Conservation (phyloP, 176 grass and related monocot genomes). For the Leersia perrieri region DNA sequence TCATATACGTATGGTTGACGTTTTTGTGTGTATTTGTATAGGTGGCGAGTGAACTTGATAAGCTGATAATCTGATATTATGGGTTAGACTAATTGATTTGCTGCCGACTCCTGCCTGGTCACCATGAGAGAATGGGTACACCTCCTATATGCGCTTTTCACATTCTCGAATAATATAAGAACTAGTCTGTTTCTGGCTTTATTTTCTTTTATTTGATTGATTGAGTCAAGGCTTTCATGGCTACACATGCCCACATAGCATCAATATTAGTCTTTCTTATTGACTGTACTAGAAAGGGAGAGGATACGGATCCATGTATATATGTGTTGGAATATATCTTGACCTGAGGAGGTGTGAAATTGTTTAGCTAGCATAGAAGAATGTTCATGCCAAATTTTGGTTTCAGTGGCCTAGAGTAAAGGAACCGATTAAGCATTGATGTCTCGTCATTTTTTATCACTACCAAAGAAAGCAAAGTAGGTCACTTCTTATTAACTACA, state of each 20-base stretch:
- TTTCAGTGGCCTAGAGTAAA: background rate
- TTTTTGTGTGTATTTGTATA: background rate
- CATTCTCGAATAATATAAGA: background rate
- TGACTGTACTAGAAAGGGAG: no score
- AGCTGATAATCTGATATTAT: background rate
- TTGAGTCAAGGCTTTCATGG: background rate
- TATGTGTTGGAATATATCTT: background rate
- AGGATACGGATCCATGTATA: background rate
- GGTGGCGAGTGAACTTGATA: background rate
- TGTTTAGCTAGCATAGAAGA: background rate
- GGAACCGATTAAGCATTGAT: background rate
- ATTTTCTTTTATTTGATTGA: no score
- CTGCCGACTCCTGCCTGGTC: background rate
- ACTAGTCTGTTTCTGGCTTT: background rate
- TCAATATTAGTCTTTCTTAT: background rate
- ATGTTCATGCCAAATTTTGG: no score
- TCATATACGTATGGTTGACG: no score
- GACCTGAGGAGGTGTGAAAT: background rate
- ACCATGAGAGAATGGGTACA: background rate
- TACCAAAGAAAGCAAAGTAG: no score
- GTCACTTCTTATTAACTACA: no score
- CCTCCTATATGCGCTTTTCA: background rate
- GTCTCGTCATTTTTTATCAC: no score
- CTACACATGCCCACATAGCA: background rate
- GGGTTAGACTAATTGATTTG: background rate